Conservation (phyloP, 208 protist genomes). For the Acanthamoeba rhysodes region DNA sequence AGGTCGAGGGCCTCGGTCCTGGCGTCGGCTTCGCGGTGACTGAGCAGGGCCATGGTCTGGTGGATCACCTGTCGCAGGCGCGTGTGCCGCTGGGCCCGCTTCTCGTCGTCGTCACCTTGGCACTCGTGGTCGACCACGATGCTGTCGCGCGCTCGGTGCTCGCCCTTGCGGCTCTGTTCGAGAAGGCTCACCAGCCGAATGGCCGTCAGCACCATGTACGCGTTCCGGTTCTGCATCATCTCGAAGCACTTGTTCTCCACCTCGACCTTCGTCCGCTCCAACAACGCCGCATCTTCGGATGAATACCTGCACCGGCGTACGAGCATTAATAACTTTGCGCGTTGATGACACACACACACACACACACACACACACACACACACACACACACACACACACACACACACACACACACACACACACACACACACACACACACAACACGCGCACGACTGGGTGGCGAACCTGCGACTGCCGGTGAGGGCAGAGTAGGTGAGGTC, state of each 20-base stretch:
- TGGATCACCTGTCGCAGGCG: constrained; percentile 1
- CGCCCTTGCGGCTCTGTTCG: background rate
- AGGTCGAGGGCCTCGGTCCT: background rate
- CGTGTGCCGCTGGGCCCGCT: background rate
- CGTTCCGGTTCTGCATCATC: constrained; percentile 17
- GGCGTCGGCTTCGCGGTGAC: constrained; percentile 5
- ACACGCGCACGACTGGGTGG: no score
- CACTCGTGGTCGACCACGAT: background rate
- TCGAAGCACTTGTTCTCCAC: constrained; percentile 31
- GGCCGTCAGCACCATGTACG: constrained; percentile 18
- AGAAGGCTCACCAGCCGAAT: background rate
- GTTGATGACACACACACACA: no score
- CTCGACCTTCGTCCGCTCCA: background rate
- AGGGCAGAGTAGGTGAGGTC: constrained; percentile 5
- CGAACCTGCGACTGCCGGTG: background rate
- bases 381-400: no score
- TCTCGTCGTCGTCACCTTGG: background rate
- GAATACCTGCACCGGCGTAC: background rate
- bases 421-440: no score
- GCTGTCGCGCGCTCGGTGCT: background rate
- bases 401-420: no score
- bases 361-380: no score
- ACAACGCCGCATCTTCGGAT: background rate
- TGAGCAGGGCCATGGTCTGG: constrained; percentile 25
- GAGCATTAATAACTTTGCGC: no score